These are phyloP conservation scores for Neurospora sublineolata DNA, from an alignment of 495 filamentous ascomycete genomes.

Conservation along the genomic window DNA sequence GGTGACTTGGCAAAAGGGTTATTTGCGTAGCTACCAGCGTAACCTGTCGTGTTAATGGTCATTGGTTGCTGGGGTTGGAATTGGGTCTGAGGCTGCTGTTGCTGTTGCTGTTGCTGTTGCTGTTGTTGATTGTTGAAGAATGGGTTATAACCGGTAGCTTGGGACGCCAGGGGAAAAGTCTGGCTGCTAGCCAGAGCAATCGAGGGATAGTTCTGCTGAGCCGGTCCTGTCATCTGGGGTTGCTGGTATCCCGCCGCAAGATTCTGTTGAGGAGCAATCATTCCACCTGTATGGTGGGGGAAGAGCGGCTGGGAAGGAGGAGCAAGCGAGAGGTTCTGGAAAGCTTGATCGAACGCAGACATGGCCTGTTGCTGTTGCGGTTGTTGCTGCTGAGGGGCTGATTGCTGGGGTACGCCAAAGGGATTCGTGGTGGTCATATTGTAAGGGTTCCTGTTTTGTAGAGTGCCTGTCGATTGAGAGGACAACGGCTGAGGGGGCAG, in stretches of 20 bases:
- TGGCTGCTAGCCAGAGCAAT: constrained; percentile 34
- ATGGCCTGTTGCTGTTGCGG: constrained; percentile 20
- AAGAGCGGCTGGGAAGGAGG: constrained; percentile 54
- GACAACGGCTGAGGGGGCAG: constrained; percentile 39
- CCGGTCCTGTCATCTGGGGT: constrained; percentile 48
- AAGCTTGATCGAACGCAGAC: constrained; percentile 48
- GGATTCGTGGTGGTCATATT: constrained; percentile 32
- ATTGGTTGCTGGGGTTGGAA: constrained; percentile 15
- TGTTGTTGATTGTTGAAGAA: constrained; percentile 42
- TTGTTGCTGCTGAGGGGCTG: background rate
- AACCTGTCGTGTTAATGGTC: constrained; percentile 28
- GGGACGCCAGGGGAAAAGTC: constrained; percentile 33
- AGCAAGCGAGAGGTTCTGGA: constrained; percentile 62
- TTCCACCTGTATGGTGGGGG: constrained; percentile 73
- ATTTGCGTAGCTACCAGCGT: constrained; percentile 19
- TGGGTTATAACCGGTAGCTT: constrained; percentile 47
- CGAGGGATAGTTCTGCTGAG: constrained; percentile 40
- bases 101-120: constrained; percentile 20
- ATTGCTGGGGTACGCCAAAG: constrained; percentile 31
- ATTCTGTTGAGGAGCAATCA: constrained; percentile 41
- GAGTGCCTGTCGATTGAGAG: constrained; percentile 46
- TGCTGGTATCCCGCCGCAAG: constrained; percentile 34
- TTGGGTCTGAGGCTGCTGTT: constrained; percentile 9
- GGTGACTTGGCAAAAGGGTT: constrained; percentile 39
- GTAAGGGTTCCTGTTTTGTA: constrained; percentile 43